phyloP scores from a whole-genome alignment of 2,329 filamentous ascomycete species.

The Fusarium kyushuense region DNA sequence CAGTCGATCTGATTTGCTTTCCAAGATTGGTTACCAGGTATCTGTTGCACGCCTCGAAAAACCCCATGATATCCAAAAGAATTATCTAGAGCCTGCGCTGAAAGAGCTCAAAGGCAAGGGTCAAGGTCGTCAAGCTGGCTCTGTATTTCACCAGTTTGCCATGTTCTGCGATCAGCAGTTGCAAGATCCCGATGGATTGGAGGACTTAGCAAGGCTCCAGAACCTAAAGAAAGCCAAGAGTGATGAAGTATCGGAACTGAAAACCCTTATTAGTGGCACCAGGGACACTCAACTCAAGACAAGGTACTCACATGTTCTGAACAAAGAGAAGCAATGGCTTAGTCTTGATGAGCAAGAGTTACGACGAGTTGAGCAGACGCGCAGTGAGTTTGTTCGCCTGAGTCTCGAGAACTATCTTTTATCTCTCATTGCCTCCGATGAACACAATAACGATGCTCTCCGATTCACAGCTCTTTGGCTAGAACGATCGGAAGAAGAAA shows the following conservation, averaged over 20 bases:
- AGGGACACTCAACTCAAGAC: slow-evolving; percentile 66
- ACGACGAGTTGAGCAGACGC: slow-evolving; percentile 78
- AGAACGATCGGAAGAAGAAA: slow-evolving; percentile 80
- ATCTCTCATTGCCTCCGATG: slow-evolving; percentile 85
- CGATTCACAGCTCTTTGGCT: slow-evolving; percentile 96
- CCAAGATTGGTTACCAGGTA: slow-evolving; percentile 88
- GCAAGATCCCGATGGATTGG: slow-evolving; percentile 84
- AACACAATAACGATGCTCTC: slow-evolving; percentile 88
- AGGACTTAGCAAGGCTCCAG: slow-evolving; percentile 85
- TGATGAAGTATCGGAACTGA: slow-evolving; percentile 81
- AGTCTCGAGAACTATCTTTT: slow-evolving; percentile 94
- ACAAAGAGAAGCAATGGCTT: slow-evolving; percentile 87
- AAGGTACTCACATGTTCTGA: slow-evolving; percentile 70
- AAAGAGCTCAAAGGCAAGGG: slow-evolving; percentile 78
- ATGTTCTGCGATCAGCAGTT: slow-evolving; percentile 95
- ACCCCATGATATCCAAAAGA: slow-evolving; percentile 87
- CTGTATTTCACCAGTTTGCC: slow-evolving; percentile 95
- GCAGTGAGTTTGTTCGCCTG: slow-evolving; percentile 85
- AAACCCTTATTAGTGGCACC: slow-evolving; percentile 66
- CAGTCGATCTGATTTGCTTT: slow-evolving; percentile 82
- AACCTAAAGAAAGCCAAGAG: slow-evolving; percentile 83
- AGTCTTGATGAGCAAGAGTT: slow-evolving; percentile 91
- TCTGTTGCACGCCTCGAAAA: slow-evolving; percentile 92
- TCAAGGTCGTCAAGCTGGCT: slow-evolving; percentile 79
- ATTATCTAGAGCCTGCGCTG: slow-evolving; percentile 87